Base-by-base conservation (phyloP, 2,329 filamentous ascomycete genomes). In the Cordyceps fumosorosea region DNA sequence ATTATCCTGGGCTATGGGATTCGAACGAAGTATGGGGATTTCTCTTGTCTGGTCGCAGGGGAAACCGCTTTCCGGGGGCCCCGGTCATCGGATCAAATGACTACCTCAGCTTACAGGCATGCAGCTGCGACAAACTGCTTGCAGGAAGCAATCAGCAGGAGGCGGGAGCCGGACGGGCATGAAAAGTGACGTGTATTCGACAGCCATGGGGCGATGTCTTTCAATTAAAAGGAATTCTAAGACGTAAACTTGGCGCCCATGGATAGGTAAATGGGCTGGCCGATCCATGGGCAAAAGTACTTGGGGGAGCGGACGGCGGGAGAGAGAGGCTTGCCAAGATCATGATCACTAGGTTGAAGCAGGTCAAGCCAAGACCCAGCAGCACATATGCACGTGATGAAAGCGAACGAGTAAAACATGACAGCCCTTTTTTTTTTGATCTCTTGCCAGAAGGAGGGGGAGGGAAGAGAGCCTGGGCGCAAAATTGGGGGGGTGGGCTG, bases 351-450 rank as follows among this genome's bases (percentile, higher is more conserved):
- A 18, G 20, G 2, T n/a, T 48, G 20, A 22, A 20, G 8, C 18
- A 47, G 29, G 54, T 18, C 54, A 20, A 44, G 54, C 40, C 40
- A 56, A 56, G 54, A 26, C 42, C 29, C 18, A n/a, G 16, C 42
- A 48, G 42, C 29, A 47, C 18, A 20, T n/a, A 40, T 37, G 44
- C 29, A 24, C 55, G n/a, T 20, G 47, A 44, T 51, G 56, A 52
- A 59, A 42, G 47, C 47, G 16, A 16, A 59, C 20, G 32, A 51
- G 47, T 20, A 32, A 58, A 58, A 59, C 22, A 52, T 59, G 47
- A 29, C 56, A 51, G 56, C 42, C 34, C 11, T 37, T 12, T 37
- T 14, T 22, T 10, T 42, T 32, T 29, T 29, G 29, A 5, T 29
- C 6, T 5, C 20, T 16, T 20, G 11, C 18, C 20, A 11, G 45